These are phyloP conservation scores for Nevesoporus exiguus DNA, from an alignment of 768 basidiomycete species.

Conservation along the genomic window DNA sequence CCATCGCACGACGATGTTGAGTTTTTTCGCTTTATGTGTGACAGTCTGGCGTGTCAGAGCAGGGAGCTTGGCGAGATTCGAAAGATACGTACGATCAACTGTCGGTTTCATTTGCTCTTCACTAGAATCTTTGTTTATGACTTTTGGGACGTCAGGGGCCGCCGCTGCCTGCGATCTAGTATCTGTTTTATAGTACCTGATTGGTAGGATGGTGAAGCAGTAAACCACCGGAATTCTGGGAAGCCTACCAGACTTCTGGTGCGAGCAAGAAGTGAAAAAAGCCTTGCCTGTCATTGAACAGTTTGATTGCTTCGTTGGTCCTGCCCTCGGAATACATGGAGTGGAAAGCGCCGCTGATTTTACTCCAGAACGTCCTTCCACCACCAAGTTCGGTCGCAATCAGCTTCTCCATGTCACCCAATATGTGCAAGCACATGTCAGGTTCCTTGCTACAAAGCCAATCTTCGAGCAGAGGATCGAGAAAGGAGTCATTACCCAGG, in stretches of 20 bases:
- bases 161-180: neutral
- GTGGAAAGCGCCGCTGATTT: neutral
- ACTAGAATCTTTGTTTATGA: no score
- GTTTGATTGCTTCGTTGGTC: neutral
- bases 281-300: neutral
- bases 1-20: neutral
- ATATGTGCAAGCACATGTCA: constrained; percentile 2
- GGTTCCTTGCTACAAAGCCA: constrained; percentile 2
- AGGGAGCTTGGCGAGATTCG: no score
- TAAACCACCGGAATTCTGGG: neutral
- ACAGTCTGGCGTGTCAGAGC: no score
- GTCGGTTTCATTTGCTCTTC: no score
- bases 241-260: neutral
- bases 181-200: neutral
- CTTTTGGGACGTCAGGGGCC: neutral
- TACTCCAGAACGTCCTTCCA: neutral
- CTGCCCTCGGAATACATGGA: neutral
- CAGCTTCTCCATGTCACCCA: neutral
- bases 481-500: neutral
- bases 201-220: neutral
- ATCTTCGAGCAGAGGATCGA: neutral
- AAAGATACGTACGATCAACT: no score
- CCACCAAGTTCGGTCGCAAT: neutral
- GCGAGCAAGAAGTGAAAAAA: neutral
- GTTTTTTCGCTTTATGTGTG: neutral